These are phyloP conservation scores for Westerdykella aurantiaca DNA, from an alignment of 2,329 filamentous ascomycete genomes.

Conservation along the genomic window DNA sequence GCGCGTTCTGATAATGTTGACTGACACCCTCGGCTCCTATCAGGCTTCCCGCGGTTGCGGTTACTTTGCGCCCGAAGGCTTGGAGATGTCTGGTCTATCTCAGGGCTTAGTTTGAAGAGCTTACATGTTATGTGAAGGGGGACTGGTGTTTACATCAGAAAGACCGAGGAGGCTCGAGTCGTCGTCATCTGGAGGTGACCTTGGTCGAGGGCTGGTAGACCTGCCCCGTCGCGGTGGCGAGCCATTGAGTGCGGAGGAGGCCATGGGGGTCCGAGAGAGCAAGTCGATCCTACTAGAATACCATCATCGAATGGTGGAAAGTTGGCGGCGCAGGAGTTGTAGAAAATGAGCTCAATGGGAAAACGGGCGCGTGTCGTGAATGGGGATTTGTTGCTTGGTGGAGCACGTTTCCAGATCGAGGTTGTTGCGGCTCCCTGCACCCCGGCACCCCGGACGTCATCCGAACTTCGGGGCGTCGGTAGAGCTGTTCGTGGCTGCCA, in stretches of 20 bases:
- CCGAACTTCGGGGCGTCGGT: background rate
- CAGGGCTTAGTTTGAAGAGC: conserved; percentile 14
- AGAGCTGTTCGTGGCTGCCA: no score
- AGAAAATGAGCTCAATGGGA: no score
- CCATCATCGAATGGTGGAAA: no score
- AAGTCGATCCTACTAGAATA: background rate
- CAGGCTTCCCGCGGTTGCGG: conserved; percentile 84
- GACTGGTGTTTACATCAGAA: conserved; percentile 22
- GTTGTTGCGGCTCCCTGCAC: background rate
- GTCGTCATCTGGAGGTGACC: conserved; percentile 16
- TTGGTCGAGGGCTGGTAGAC: conserved; percentile 29
- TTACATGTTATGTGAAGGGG: background rate
- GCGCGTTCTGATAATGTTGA: conserved; percentile 75
- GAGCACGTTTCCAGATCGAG: background rate
- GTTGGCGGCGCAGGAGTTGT: no score
- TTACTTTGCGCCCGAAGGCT: conserved; percentile 90
- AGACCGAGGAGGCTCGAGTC: conserved; percentile 29
- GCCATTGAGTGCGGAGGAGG: conserved; percentile 23
- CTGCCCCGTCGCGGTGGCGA: conserved; percentile 24
- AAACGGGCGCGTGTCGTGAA: no score
- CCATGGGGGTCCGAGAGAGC: conserved; percentile 18
- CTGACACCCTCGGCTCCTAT: conserved; percentile 57
- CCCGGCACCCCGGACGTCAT: background rate
- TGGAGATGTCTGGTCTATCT: conserved; percentile 77
- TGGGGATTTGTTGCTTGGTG: no score